Evolutionary conservation across 805 yeast species (phyloP), one percentile per base, ranked within the genome.

Genomic region (Blastobotrys parvus): DNA sequence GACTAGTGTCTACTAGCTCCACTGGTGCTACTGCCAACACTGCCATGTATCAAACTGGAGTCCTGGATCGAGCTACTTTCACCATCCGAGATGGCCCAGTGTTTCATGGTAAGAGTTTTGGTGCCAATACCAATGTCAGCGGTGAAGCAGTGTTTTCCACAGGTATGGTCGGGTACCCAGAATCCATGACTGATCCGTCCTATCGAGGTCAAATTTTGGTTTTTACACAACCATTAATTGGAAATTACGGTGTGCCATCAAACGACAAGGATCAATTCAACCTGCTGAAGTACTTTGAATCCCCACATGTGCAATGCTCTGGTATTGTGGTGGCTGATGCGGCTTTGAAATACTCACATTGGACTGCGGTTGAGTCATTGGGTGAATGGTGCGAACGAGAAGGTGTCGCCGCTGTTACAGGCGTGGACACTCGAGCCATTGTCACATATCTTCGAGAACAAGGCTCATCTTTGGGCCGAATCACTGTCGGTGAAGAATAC

Each of bases 61-160:
- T 30, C 15, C 40, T 48, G 30, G 51, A 48, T 42, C 46, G 49
- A 6, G 97, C 97, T 44, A 88, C 94, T 13, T 74, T 90, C 56
- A 82, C 94, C 20, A 80, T 90, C 56, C 78, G 89, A 61, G 85
- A 88, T 60, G 98, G 97, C 16, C 96, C 97, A 17, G 80, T 86
- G 25, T 87, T 87, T 70, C 78, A 76, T 56, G 99, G 98, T 34
- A 82, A 78, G 62, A 90, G 97, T 0, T 94, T 92, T 59, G 99
- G 99, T 59, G 95, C 97, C 35, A 79, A 87, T 63, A 82, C 82
- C 52, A 86, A 89, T 50, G 78, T 87, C 49, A 80, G 94, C 46
- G 99, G 99, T 50, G 99, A 92, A 66, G 95, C 96, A 23, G 98
- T 94, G 36, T 92, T 92, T 71, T 87, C 97, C 38, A 94, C 99